Evolutionary conservation across 306 rosid species (phyloP), one percentile per base, ranked within the genome.

Genomic region (Heteromeles arbutifolia): DNA sequence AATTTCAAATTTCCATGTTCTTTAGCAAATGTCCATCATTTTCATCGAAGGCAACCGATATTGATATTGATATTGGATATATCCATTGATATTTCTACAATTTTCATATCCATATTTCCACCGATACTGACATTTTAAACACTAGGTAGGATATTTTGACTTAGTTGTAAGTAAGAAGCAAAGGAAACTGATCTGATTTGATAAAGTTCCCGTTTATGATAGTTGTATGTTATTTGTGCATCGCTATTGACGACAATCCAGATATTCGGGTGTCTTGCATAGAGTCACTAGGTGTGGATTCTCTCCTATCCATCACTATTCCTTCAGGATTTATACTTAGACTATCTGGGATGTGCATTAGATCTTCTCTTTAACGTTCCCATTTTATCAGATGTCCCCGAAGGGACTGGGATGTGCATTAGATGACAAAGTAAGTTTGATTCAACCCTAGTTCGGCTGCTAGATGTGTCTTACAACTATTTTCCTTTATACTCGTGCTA

Each of bases 211-310:
- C 4, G 8, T 80, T 39, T 57, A 24, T 71, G 31, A 79, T 19
- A 72, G 18, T 77, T 86, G 88, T 83, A 94, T 97, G 89, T 92
- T 94, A 82, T 94, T 94, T 86, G 96, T 94, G 84, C 98, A 94
- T 81, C 98, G 96, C 24, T 94, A 92, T 85, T 86, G 98, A 79
- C 37, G 98, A 94, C 82, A 86, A 94, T 77, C 87, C 95, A 78
- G 87, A 86, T 83, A 94, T 94, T 77, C 84, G 98, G 78, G 90
- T 84, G 79, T 87, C 90, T 44, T 92, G 98, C 87, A 90, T 94
- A 70, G 95, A 94, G 85, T 87, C 98, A 57, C 77, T 92, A 75
- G 98, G 98, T 82, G 66, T 94, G 98, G 98, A 84, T 94, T 87
- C 83, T 92, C 77, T 92, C 96, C 52, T 92, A 94, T 64, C 98